Evolutionary conservation across 2,329 filamentous ascomycete species (phyloP).

Genomic region (Ampelomyces quisqualis): DNA sequence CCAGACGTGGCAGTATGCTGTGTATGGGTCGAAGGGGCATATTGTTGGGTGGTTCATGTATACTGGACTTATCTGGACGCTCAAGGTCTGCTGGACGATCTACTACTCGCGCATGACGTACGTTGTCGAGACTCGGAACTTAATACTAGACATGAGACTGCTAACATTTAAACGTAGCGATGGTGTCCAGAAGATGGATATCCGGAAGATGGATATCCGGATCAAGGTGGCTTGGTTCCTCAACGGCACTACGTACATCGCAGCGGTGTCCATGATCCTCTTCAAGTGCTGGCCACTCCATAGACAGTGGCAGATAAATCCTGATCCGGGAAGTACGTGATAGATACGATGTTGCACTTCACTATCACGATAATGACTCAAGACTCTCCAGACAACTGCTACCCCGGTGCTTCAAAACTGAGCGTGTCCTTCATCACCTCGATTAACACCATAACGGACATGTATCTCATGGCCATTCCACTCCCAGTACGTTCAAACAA

Average conservation of each 20-base stretch:
- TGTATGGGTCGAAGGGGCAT: conserved; percentile 57
- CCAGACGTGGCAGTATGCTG: conserved; percentile 52
- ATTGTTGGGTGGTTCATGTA: conserved; percentile 58
- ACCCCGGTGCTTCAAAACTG: conserved; percentile 11
- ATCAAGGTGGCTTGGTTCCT: conserved; percentile 54
- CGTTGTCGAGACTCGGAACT: conserved; percentile 39
- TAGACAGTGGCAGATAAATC: conserved; percentile 61
- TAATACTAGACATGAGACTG: not conserved
- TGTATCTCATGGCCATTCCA: conserved; percentile 62
- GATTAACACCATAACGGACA: conserved; percentile 57
- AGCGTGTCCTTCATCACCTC: conserved; percentile 33
- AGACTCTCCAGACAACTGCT: conserved; percentile 12
- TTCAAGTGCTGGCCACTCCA: conserved; percentile 56
- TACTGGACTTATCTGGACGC: conserved; percentile 53
- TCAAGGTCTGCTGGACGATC: conserved; percentile 58
- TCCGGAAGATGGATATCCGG: conserved; percentile 13
- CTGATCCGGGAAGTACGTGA: conserved; percentile 56
- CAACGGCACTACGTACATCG: conserved; percentile 53
- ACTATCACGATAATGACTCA: not conserved
- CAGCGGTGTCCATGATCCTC: conserved; percentile 53
- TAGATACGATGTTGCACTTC: not conserved
- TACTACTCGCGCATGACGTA: conserved; percentile 56
- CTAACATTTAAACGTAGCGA: not conserved
- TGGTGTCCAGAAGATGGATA: conserved; percentile 12
- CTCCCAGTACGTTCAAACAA: conserved; percentile 41